These are phyloP conservation scores for Phytophthora sojae DNA, from an alignment of 352 stramenopile species.

Conservation along the genomic window DNA sequence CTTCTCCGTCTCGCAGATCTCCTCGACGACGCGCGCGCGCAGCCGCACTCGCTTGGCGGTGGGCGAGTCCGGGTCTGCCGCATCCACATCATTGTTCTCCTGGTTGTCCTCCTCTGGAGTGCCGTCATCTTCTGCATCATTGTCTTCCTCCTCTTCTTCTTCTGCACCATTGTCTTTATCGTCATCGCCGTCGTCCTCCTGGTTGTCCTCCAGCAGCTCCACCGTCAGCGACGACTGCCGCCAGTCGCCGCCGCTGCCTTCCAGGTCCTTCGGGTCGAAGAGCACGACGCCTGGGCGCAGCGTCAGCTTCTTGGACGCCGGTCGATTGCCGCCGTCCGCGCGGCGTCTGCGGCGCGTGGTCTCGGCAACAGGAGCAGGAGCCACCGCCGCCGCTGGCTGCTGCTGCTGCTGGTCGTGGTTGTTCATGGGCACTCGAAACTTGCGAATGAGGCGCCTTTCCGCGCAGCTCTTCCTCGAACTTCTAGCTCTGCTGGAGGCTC, in stretches of 20 bases:
- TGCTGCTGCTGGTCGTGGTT: slow-evolving; percentile 11
- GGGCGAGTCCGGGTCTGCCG: slow-evolving; percentile 24
- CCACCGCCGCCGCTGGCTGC: too few relatives aligned
- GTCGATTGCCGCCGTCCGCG: slow-evolving; percentile 6
- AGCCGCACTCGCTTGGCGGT: slow-evolving; percentile 28
- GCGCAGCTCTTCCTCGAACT: neutral
- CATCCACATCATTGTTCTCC: slow-evolving; percentile 25
- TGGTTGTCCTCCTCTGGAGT: slow-evolving; percentile 29
- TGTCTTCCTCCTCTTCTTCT: slow-evolving; percentile 22
- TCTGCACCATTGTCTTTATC: slow-evolving; percentile 14
- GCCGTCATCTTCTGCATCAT: too few relatives aligned
- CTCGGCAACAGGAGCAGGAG: slow-evolving; percentile 1
- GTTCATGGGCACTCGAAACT: slow-evolving; percentile 33
- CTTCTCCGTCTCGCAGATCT: slow-evolving; percentile 85
- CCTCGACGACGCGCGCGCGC: slow-evolving; percentile 69
- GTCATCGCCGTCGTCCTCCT: slow-evolving; percentile 29
- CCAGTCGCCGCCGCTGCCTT: slow-evolving; percentile 6
- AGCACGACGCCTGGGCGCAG: slow-evolving; percentile 52
- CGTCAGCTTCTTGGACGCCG: slow-evolving; percentile 25
- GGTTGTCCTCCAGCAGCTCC: slow-evolving; percentile 36
- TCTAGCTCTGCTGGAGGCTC: too few relatives aligned
- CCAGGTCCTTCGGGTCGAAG: slow-evolving; percentile 61
- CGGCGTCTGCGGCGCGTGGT: slow-evolving; percentile 16
- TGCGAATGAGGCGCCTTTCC: slow-evolving; percentile 42
- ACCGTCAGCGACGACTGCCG: slow-evolving; percentile 33